Evolutionary conservation across 495 filamentous ascomycete genomes (phyloP), one percentile per base, ranked within the genome.

Genomic region (Neurospora sp.): DNA sequence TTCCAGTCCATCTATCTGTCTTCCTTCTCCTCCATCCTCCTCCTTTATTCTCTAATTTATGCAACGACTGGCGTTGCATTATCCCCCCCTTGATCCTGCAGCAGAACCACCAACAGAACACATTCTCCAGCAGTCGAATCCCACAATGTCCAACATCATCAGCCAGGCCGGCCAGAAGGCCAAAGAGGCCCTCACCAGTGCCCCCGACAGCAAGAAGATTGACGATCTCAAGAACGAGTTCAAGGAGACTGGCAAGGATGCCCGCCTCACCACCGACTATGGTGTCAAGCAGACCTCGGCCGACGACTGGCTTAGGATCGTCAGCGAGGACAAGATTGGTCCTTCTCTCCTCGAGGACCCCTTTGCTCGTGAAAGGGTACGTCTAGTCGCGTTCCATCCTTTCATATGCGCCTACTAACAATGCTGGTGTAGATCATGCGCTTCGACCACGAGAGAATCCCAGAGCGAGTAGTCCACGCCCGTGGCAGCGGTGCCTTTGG

Each of bases 371-470:
- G 94, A 97, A 79, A 94, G 90, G 86, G 92, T 93, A 71, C 72
- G 82, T 70, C 35, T 27, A 27, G 16, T 75, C 48, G 20, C 72
- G 14, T 6, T 40, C n/a, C 37, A 23, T 23, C 3, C 59, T 16
- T 73, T 10, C 41, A 74, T 8, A 41, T 48, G n/a, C 10, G 40
- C 62, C 12, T 40, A 40, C 69, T 35, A 4, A 48, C 70, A 10
- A 20, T 73, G 16, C 4, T 2, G n/a, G n/a, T 20, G 20, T 66
- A 94, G 92, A 92, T 94, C 66, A 88, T 89, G 78, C 88, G 89
- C 73, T 95, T 97, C 78, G 93, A 96, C 77, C 93, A 96, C 75
- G 93, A 97, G 80, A 88, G 93, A 71, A 95, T 96, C 71, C 93
- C 93, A 4, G 93, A 96, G 82, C 86, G 94, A 70, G 93, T 96